Evolutionary conservation across 2,329 filamentous ascomycete species (phyloP).

Genomic region (Aspergillus latus): DNA sequence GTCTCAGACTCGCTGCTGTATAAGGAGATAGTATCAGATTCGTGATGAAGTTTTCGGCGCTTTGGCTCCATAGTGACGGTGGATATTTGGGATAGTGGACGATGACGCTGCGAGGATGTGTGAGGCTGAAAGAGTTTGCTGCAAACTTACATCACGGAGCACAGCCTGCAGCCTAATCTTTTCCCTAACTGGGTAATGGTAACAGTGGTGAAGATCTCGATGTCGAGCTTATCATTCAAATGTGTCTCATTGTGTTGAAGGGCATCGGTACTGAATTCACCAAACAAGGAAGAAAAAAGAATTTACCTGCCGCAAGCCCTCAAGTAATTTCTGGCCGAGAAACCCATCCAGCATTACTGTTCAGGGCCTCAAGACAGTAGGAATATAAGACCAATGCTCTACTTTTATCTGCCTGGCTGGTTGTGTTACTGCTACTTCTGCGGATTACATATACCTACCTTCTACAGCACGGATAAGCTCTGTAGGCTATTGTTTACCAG

Average conservation of each 20-base stretch:
- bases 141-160: neutral
- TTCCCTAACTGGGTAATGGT: neutral
- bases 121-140: neutral
- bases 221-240: no score
- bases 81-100: neutral
- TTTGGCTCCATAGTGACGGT: neutral
- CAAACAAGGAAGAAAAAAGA: no score
- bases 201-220: no score
- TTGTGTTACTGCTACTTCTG: neutral
- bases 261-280: no score
- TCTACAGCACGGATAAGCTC: neutral
- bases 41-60: neutral
- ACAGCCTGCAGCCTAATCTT: neutral
- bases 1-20: constrained; percentile 5
- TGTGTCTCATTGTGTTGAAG: no score
- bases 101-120: neutral
- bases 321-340: no score
- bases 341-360: no score
- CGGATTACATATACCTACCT: neutral
- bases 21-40: constrained; percentile 1
- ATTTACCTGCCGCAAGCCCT: no score
- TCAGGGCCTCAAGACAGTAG: no score
- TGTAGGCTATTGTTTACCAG: neutral
- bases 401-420: neutral
- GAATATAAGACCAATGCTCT: no score